phyloP scores from a whole-genome alignment of 805 yeast species.

The Metschnikowia shivogae region DNA sequence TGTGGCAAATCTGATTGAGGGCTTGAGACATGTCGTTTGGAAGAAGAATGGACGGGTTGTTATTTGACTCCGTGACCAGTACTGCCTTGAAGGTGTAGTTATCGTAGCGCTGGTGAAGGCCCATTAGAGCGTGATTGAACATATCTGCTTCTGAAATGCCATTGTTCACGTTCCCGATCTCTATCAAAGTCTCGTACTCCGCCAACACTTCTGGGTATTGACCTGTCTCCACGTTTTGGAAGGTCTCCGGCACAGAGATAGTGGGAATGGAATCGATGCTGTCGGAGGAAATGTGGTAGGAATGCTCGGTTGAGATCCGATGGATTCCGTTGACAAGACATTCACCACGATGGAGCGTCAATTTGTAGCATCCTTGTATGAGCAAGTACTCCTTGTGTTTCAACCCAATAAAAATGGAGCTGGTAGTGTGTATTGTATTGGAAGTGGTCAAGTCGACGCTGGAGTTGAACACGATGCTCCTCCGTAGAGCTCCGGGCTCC shows the following conservation, averaged over 20 bases:
- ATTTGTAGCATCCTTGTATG: conserved; percentile 44
- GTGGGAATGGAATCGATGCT: conserved; percentile 39
- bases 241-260: conserved; percentile 40
- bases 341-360: conserved; percentile 46
- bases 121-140: conserved; percentile 44
- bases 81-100: conserved; percentile 13
- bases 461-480: conserved; percentile 4
- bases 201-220: conserved; percentile 20
- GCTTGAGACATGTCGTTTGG: conserved; percentile 5
- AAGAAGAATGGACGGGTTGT: conserved; percentile 5
- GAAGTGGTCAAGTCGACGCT: conserved; percentile 6
- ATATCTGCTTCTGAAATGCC: conserved; percentile 45
- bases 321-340: conserved; percentile 39
- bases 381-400: conserved; percentile 39
- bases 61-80: not conserved
- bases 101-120: conserved; percentile 19
- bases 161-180: conserved; percentile 31
- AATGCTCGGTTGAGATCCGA: conserved; percentile 24
- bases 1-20: conserved; percentile 5
- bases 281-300: conserved; percentile 27
- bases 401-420: conserved; percentile 34
- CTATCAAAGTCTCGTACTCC: conserved; percentile 41
- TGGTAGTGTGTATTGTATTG: conserved; percentile 12
- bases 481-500: conserved; percentile 8
- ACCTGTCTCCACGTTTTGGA: conserved; percentile 12